Percentiles rank a stretch among this genome's conserved stretches.
Conservation (phyloP, 345 rosid species). For the Euphorbia peplus region DNA sequence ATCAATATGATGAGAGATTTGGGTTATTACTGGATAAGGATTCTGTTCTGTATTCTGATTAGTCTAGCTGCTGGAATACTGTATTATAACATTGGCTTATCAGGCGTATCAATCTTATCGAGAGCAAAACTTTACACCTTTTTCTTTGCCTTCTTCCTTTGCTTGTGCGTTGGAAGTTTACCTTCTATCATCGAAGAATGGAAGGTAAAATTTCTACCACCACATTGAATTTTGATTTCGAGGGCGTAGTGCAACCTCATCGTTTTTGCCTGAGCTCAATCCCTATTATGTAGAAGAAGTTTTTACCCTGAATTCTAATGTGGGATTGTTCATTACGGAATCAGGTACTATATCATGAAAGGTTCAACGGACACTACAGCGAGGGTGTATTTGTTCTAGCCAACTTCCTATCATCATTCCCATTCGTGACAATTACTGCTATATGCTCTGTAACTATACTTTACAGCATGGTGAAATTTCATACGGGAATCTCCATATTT, state of each 20-base stretch:
- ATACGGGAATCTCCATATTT: constrained; percentile 32
- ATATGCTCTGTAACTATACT: constrained; percentile 25
- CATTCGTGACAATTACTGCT: constrained; percentile 25
- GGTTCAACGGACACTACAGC: constrained; percentile 31
- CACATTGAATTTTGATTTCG: not conserved
- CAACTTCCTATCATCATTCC: constrained; percentile 35
- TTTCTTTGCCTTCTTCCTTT: not conserved
- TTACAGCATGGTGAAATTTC: constrained; percentile 36
- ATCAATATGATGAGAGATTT: not conserved
- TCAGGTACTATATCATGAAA: constrained; percentile 27
- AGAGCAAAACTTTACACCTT: not conserved
- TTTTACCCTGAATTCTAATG: no score
- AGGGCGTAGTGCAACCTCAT: no score
- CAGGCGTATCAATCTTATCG: not conserved
- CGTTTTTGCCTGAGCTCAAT: no score
- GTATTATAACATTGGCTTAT: not conserved
- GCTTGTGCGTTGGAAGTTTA: not conserved
- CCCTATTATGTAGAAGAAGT: no score
- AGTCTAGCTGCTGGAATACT: not conserved
- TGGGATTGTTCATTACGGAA: not conserved
- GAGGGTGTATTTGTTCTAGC: constrained; percentile 33
- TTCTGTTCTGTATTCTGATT: not conserved
- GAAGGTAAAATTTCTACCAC: constrained; percentile 20
- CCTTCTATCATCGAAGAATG: constrained; percentile 9
- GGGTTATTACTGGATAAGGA: not conserved